A percentile compares a stretch with the other conserved stretches of the same genome.
Conservation (phyloP, 2,329 filamentous ascomycete genomes). For the Paecilomyces sp. region DNA sequence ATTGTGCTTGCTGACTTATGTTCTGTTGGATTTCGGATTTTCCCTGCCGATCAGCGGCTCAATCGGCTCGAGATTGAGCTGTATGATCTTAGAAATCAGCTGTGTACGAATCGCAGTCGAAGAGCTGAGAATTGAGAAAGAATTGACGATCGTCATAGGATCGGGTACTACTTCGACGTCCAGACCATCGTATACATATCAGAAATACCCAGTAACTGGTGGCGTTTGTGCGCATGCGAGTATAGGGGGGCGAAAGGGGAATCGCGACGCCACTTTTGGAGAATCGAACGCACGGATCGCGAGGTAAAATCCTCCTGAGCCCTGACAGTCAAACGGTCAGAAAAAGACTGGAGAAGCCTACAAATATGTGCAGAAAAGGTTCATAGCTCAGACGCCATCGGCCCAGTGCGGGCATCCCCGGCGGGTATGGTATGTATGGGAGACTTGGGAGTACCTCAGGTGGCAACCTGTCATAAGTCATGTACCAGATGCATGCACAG, state of each 20-base stretch:
- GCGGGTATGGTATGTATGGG: background rate
- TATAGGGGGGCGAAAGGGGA: background rate
- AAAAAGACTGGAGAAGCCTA: background rate
- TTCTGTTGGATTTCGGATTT: background rate
- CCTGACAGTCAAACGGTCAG: background rate
- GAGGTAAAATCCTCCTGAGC: background rate
- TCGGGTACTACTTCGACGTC: background rate
- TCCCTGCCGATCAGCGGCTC: background rate
- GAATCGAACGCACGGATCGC: background rate
- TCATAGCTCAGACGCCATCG: background rate
- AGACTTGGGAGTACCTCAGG: background rate
- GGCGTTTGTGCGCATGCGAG: background rate
- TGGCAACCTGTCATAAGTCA: background rate
- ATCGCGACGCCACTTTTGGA: background rate
- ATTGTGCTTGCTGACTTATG: background rate
- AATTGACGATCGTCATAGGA: background rate
- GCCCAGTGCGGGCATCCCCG: background rate
- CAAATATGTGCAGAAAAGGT: background rate
- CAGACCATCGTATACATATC: background rate
- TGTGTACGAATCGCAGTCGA: too few relatives aligned
- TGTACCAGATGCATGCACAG: background rate
- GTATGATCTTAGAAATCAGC: background rate
- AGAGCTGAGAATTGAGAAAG: background rate
- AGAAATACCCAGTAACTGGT: background rate
- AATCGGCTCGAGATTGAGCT: background rate